Base-by-base conservation (phyloP, 1,284 basidiomycete genomes). In the Athelia psychrophila region DNA sequence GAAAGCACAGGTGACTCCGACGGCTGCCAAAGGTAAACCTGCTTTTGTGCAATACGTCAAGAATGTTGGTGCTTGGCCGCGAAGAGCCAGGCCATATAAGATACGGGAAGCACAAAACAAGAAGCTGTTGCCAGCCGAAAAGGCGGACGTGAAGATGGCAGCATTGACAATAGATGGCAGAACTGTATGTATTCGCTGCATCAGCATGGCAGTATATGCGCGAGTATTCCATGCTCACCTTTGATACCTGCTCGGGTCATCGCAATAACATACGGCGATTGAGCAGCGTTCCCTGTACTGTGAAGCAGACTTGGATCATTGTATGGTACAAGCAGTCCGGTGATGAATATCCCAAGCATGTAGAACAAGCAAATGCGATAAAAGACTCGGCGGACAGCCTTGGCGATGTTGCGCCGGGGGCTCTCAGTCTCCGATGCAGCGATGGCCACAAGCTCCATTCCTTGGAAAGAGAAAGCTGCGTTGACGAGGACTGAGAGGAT, bases 401-500 rank as follows among this genome's bases (percentile, higher is more conserved):
- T 88, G 44, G 84, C 78, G 48, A 95, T 88, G 59, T 91, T 91
- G 40, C 83, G 80, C 48, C 88, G 80, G 1, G 91, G 91, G 64
- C 81, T 91, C 66, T 86, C 71, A 0, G 84, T 84, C 63, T 90
- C 88, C 0, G 84, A 87, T 1, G 89, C 90, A 33, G 88, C 79
- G 75, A 91, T 82, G 6, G 87, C 87, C 48, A 93, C 86, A 54
- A 93, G 77, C 62, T 95, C 92, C 71, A 92, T 87, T 30, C 88
- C 90, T 63, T 90, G 83, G 76, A 87, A 90, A 2, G 88, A 91
- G 76, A 92, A 95, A 2, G 85, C 87, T 12, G 91, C 89, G 64
- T 91, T 88, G 20, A 91, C 81, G 47, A 92, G 67, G 22, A 85
- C 83, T 51, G 72, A 76, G 50, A 90, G 69, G 60, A 92, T 79